Percentiles rank a stretch among this genome's conserved stretches.
These are phyloP conservation scores for Blastobotrys attinorum DNA, from an alignment of 805 yeast genomes.

Conservation along the genomic window DNA sequence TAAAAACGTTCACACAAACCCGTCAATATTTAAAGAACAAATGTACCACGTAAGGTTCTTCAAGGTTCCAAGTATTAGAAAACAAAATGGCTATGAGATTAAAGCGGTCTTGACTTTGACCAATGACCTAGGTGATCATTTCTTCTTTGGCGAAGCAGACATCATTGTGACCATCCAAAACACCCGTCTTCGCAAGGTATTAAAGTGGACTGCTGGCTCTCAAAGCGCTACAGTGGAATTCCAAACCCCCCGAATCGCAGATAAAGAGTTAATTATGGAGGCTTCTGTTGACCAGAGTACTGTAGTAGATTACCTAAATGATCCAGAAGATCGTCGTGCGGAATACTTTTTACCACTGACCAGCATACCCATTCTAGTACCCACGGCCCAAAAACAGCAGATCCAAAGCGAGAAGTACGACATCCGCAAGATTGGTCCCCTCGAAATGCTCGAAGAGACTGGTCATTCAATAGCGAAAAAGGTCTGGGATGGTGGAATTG, in stretches of 20 bases:
- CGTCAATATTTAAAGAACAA: too few relatives aligned
- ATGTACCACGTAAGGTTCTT: slow-evolving; percentile 32
- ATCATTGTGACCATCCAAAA: slow-evolving; percentile 6
- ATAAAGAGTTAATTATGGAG: neutral
- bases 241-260: neutral
- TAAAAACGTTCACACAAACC: too few relatives aligned
- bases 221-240: slow-evolving; percentile 3
- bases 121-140: slow-evolving; percentile 36
- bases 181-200: neutral
- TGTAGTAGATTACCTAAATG: slow-evolving; percentile 6
- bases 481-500: slow-evolving; percentile 36
- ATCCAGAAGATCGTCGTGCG: slow-evolving; percentile 1
- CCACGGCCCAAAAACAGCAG: neutral
- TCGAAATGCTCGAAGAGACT: slow-evolving; percentile 29
- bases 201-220: slow-evolving; percentile 14
- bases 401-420: slow-evolving; percentile 1
- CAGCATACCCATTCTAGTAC: slow-evolving; percentile 2
- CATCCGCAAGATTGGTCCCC: neutral
- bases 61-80: slow-evolving; percentile 23
- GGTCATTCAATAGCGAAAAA: slow-evolving; percentile 37
- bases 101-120: slow-evolving; percentile 23
- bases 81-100: slow-evolving; percentile 4
- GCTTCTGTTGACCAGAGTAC: neutral
- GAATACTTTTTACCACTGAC: slow-evolving; percentile 7
- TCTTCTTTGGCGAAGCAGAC: slow-evolving; percentile 29